Percentiles rank a stretch among this genome's conserved stretches.
phyloP scores from a whole-genome alignment of 305 asterid genomes.

The Fraxinus angustifolia region DNA sequence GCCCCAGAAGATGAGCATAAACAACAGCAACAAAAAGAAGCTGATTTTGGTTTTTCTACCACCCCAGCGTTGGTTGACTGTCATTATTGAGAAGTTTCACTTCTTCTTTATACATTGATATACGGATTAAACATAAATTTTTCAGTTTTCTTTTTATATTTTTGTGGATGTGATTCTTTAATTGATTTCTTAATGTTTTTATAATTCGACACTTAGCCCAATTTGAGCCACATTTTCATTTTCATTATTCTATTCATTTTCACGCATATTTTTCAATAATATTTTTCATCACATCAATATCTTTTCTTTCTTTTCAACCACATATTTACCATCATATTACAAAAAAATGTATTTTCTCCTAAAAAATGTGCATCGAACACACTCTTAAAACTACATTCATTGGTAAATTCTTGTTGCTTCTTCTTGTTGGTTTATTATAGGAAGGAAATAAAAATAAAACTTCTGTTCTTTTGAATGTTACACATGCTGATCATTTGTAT shows the following conservation, averaged over 20 bases:
- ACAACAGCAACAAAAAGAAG: slow-evolving; percentile 16
- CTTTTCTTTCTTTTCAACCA: too few relatives aligned
- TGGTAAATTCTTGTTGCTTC: too few relatives aligned
- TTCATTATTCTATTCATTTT: too few relatives aligned
- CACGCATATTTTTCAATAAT: too few relatives aligned
- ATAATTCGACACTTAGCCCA: neutral
- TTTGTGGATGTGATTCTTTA: neutral
- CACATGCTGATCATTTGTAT: neutral
- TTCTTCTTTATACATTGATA: slow-evolving; percentile 1
- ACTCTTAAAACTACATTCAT: neutral
- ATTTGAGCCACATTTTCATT: too few relatives aligned
- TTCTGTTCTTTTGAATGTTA: neutral
- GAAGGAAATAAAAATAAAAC: neutral
- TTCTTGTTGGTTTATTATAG: neutral
- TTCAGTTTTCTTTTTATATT: neutral
- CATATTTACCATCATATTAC: too few relatives aligned
- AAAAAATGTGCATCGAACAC: too few relatives aligned
- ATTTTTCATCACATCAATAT: too few relatives aligned
- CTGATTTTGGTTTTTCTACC: slow-evolving; percentile 37
- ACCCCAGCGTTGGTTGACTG: slow-evolving; percentile 52
- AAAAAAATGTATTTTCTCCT: too few relatives aligned
- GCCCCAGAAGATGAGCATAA: slow-evolving; percentile 54
- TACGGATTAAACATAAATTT: neutral
- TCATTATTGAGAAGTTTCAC: slow-evolving; percentile 32
- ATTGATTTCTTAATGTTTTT: neutral